These are phyloP conservation scores for Salvia hispanica DNA, from an alignment of 257 asterid genomes.

Conservation along the genomic window DNA sequence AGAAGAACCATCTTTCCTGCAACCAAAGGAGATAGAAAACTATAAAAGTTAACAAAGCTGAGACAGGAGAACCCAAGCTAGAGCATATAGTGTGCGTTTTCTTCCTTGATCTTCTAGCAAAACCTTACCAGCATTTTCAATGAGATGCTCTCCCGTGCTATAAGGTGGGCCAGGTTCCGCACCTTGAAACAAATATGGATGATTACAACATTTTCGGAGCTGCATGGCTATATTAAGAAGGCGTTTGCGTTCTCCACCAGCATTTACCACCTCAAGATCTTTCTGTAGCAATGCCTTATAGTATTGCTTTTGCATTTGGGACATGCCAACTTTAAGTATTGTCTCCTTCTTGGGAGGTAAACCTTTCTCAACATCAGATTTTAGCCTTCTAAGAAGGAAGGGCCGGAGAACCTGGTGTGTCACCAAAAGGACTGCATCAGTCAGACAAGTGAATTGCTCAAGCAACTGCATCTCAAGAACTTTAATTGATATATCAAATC, in stretches of 20 bases:
- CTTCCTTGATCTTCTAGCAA: constrained; percentile 16
- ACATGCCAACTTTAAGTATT: constrained; percentile 98
- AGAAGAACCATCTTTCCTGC: constrained; percentile 99
- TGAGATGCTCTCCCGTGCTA: constrained; percentile 85
- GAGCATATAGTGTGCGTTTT: background rate
- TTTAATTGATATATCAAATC: constrained; percentile 6
- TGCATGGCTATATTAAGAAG: constrained; percentile 99
- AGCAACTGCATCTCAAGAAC: constrained; percentile 4
- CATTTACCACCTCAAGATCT: constrained; percentile 98
- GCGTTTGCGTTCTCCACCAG: constrained; percentile 99
- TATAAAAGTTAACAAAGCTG: constrained; percentile 4
- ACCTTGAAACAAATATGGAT: constrained; percentile 99
- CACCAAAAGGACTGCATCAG: constrained; percentile 24
- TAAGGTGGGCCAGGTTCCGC: constrained; percentile 99
- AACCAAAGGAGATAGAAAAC: constrained; percentile 19
- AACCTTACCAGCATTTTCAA: constrained; percentile 88
- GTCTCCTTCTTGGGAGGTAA: constrained; percentile 99
- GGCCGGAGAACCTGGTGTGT: constrained; percentile 85
- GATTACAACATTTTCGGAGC: constrained; percentile 96
- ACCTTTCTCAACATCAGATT: constrained; percentile 99
- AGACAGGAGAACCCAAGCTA: constrained; percentile 5
- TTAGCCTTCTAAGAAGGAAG: constrained; percentile 92
- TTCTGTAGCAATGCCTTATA: constrained; percentile 93
- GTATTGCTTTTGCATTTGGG: constrained; percentile 98
- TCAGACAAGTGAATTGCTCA: background rate